phyloP scores from a whole-genome alignment of 2,329 filamentous ascomycete genomes.

The Fusarium sulawesiense region DNA sequence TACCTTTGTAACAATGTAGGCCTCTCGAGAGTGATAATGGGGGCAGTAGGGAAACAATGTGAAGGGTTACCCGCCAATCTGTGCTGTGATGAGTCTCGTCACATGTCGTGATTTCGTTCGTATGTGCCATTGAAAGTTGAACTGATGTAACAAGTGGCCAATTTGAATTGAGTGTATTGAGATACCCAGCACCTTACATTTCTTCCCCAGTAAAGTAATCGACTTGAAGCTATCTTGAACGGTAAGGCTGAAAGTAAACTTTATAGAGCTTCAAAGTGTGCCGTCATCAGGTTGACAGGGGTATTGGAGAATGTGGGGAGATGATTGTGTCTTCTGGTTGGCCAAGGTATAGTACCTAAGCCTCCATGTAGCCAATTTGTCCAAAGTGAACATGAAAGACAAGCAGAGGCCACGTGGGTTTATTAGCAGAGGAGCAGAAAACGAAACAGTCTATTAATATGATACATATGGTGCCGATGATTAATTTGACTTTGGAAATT shows the following conservation, averaged over 20 bases:
- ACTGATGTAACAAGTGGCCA: background rate
- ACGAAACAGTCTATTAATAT: background rate
- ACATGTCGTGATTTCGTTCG: slow-evolving; percentile 3
- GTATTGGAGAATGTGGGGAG: slow-evolving; percentile 39
- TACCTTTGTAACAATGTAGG: slow-evolving; percentile 46
- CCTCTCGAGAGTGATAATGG: slow-evolving; percentile 36
- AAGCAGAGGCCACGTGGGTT: slow-evolving; percentile 15
- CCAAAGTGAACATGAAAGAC: background rate
- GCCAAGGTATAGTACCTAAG: background rate
- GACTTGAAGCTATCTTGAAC: background rate
- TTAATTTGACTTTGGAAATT: background rate
- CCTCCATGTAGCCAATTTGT: background rate
- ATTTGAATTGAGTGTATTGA: background rate
- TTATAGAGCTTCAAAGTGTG: slow-evolving; percentile 25
- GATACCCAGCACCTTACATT: background rate
- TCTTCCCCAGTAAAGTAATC: background rate
- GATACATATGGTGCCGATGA: background rate
- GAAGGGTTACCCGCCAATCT: slow-evolving; percentile 45
- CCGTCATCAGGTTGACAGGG: slow-evolving; percentile 38
- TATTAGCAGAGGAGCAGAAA: background rate
- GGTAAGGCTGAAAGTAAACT: slow-evolving; percentile 30
- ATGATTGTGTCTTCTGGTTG: slow-evolving; percentile 17
- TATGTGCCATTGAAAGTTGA: slow-evolving; percentile 5
- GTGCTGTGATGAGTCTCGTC: slow-evolving; percentile 5
- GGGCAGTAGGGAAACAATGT: slow-evolving; percentile 44